Base-by-base conservation (phyloP, 1,284 basidiomycete genomes). In the Sparassis latifolia region DNA sequence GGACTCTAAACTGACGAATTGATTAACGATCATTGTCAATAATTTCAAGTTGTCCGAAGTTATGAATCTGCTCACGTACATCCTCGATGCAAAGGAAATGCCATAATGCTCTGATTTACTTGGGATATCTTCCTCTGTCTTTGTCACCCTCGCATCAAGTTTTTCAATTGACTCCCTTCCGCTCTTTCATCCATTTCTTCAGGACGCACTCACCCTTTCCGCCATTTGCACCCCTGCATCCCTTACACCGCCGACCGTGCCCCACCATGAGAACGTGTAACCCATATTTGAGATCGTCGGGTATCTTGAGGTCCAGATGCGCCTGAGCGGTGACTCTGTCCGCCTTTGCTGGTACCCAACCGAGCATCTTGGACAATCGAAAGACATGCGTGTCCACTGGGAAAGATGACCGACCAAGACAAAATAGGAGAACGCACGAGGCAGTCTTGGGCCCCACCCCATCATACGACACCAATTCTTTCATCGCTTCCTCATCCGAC, bases 371-470 rank as follows among this genome's bases (percentile, higher is more conserved):
- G 53, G 79, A 79, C 52, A 89, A 67, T 20, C 87, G 73, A 61
- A 78, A 84, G 33, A 88, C 81, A 58, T 86, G 83, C 31, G 87
- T 90, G 61, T 91, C 87, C 47, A 90, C 87, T 0, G 89, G 86
- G 61, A 91, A 89, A 1, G 80, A 81, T 50, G 84, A 75, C 10
- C 86, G 69, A 1, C 80, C 82, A 27, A 91, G 71, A 61, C 85
- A 87, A 63, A 91, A 89, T n/a, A 89, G 71, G 10, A 88, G 65
- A 0, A 90, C 87, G 59, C 89, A 91, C 4, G 81, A 80, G 0
- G 86, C 86, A 0, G 87, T 89, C 69, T 91, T 91, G 1, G 85
- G 83, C 0, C 89, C 88, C 2, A 91, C 84, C 0, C 86, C 85
- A 42, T 80, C 70, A 55, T 83, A 84, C 3, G 76, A 73, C n/a